Evolutionary conservation across 441 rosid species (phyloP).

Genomic region (Francoa sonchifolia): DNA sequence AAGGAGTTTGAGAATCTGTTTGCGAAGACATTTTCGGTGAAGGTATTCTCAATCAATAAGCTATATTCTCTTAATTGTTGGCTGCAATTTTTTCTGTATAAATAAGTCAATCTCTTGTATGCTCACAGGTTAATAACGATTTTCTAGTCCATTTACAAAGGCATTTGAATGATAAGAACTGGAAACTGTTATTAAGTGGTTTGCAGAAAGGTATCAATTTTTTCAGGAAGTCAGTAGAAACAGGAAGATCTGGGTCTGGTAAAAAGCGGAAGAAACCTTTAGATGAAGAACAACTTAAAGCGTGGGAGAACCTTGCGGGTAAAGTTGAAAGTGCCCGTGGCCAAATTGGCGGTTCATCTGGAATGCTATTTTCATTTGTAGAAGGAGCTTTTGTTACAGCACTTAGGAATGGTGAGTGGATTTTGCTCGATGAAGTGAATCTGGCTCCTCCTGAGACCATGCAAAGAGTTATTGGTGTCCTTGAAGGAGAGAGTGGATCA

Average conservation of each 20-base stretch:
- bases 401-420: conserved; percentile 86
- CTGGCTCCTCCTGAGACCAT: conserved; percentile 93
- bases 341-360: conserved; percentile 53
- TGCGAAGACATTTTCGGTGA: conserved; percentile 32
- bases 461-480: conserved; percentile 87
- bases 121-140: conserved; percentile 39
- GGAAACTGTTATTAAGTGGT: conserved; percentile 43
- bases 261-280: conserved; percentile 65
- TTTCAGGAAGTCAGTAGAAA: conserved; percentile 16
- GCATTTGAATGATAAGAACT: conserved; percentile 36
- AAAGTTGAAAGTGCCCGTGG: conserved; percentile 43
- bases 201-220: conserved; percentile 33
- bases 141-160: conserved; percentile 35
- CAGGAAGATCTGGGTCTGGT: conserved; percentile 27
- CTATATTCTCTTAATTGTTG: conserved; percentile 8
- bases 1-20: conserved; percentile 63
- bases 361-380: conserved; percentile 86
- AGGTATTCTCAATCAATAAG: conserved; percentile 23
- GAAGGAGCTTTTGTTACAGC: conserved; percentile 95
- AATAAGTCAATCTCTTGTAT: conserved; percentile 18
- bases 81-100: conserved; percentile 1
- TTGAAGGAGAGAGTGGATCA: conserved; percentile 87
- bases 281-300: conserved; percentile 29
- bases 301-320: conserved; percentile 43
- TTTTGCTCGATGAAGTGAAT: conserved; percentile 96